Percentiles rank a stretch among this genome's conserved stretches.
These are phyloP conservation scores for Coemansia biformis DNA, from an alignment of 192 early-diverging fungal genomes.

Conservation along the genomic window DNA sequence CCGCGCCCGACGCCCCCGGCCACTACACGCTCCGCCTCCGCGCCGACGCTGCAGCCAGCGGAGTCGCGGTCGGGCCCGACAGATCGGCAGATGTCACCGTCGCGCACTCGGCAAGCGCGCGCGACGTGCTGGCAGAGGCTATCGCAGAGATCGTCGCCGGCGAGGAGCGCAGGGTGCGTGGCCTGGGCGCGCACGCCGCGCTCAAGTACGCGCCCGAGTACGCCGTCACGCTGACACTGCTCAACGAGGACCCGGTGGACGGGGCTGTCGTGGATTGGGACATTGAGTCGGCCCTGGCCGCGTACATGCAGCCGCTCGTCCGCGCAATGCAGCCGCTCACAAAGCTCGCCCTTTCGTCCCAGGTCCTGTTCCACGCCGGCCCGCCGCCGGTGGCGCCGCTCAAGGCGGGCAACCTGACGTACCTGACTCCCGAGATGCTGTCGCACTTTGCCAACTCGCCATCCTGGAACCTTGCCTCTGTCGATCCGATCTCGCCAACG, in stretches of 20 bases:
- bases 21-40: conserved; percentile 30
- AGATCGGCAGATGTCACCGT: conserved; percentile 6
- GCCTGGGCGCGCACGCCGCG: conserved; percentile 48
- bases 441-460: conserved; percentile 92
- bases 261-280: conserved; percentile 74
- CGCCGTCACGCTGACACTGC: conserved; percentile 78
- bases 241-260: conserved; percentile 72
- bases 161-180: conserved; percentile 23
- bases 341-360: conserved; percentile 72
- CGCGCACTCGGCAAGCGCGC: not conserved
- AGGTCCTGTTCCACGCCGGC: conserved; percentile 78
- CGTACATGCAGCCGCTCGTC: conserved; percentile 69
- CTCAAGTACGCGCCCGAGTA: conserved; percentile 84
- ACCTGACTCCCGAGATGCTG: conserved; percentile 64
- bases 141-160: conserved; percentile 17
- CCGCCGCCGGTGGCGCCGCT: conserved; percentile 66
- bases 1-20: conserved; percentile 19
- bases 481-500: conserved; percentile 70
- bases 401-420: conserved; percentile 21
- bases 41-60: not conserved
- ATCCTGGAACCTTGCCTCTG: conserved; percentile 93
- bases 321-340: conserved; percentile 62
- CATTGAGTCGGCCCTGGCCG: conserved; percentile 62
- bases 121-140: not conserved
- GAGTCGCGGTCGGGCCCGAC: conserved; percentile 4